These are phyloP conservation scores for Hemisphaericaspora xylanilytica DNA, from an alignment of 1,139 yeast genomes.

Conservation along the genomic window DNA sequence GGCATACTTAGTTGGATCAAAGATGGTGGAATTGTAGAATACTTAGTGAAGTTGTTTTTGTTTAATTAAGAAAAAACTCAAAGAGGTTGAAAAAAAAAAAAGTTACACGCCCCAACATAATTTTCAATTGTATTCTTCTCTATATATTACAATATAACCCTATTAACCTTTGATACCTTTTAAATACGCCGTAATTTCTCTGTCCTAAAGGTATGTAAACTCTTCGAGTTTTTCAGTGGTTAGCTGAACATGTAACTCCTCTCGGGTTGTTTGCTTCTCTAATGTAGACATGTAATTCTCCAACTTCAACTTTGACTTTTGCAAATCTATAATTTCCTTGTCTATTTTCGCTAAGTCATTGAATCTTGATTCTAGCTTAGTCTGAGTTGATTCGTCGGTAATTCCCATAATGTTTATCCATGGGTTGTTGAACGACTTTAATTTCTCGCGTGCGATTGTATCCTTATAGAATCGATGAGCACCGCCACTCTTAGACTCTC, in stretches of 20 bases:
- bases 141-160: too few relatives aligned
- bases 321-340: conserved; percentile 27
- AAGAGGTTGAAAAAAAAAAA: too few relatives aligned
- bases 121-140: too few relatives aligned
- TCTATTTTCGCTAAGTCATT: conserved; percentile 23
- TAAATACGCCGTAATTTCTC: not conserved
- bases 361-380: conserved; percentile 20
- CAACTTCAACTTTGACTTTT: conserved; percentile 22
- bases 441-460: conserved; percentile 10
- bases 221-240: conserved; percentile 45
- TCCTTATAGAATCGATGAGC: conserved; percentile 12
- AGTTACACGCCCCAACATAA: too few relatives aligned
- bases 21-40: not conserved
- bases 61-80: not conserved
- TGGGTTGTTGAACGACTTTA: conserved; percentile 24
- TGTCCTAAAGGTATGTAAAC: conserved; percentile 30
- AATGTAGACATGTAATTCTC: conserved; percentile 23
- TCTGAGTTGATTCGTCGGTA: conserved; percentile 21
- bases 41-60: too few relatives aligned
- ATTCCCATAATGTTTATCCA: conserved; percentile 29
- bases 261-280: conserved; percentile 31
- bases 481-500: conserved; percentile 1
- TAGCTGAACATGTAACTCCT: conserved; percentile 36
- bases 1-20: conserved; percentile 13
- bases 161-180: not conserved